Percentiles rank a stretch among this genome's conserved stretches.
These are phyloP conservation scores for Claviceps sp. DNA, from an alignment of 2,329 filamentous ascomycete species.

Conservation along the genomic window DNA sequence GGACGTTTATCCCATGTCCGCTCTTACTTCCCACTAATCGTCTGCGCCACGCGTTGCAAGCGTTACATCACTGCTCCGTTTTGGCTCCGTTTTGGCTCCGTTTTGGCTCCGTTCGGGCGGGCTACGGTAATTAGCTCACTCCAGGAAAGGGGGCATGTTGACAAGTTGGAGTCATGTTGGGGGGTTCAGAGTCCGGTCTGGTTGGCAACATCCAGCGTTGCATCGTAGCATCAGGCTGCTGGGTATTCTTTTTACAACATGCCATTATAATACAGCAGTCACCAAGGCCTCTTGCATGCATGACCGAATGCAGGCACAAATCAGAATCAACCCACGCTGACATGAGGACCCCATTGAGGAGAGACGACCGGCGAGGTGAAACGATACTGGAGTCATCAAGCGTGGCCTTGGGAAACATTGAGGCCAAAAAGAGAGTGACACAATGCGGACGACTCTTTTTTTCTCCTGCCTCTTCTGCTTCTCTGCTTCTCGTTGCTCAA, in stretches of 20 bases:
- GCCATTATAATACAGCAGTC: too few relatives aligned
- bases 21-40: background rate
- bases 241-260: background rate
- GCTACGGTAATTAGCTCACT: background rate
- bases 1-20: background rate
- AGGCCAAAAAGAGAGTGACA: too few relatives aligned
- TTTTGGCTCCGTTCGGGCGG: background rate
- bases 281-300: background rate
- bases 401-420: background rate
- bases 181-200: background rate
- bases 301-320: background rate
- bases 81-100: background rate
- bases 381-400: background rate
- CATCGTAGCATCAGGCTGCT: background rate
- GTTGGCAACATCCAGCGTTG: background rate
- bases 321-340: background rate
- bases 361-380: background rate
- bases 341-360: background rate
- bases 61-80: too few relatives aligned
- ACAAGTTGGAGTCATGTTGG: background rate
- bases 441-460: too few relatives aligned
- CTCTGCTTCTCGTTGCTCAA: too few relatives aligned
- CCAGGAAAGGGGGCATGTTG: background rate
- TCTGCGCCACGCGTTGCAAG: too few relatives aligned
- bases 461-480: too few relatives aligned